These are phyloP conservation scores for Fomitopsis pulvina DNA, from an alignment of 768 basidiomycete species.

Conservation along the genomic window DNA sequence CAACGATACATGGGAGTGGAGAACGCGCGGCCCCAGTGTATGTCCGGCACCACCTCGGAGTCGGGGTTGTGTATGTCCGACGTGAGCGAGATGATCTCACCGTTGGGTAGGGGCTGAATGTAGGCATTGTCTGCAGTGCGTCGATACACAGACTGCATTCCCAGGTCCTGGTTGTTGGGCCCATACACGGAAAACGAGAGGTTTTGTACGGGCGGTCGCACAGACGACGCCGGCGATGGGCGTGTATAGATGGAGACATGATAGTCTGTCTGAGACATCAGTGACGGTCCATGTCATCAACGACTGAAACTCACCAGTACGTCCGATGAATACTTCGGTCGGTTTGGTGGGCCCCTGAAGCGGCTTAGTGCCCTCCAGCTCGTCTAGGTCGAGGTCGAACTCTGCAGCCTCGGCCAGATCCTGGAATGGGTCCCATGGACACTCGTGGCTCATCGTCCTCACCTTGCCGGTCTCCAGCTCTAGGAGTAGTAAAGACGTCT, in stretches of 20 bases:
- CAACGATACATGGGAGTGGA: constrained; percentile 60
- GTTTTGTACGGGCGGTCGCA: constrained; percentile 56
- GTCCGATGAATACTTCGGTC: constrained; percentile 54
- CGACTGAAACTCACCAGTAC: constrained; percentile 43
- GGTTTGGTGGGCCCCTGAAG: constrained; percentile 20
- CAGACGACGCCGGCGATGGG: constrained; percentile 29
- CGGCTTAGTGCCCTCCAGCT: constrained; percentile 46
- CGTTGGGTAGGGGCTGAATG: constrained; percentile 74
- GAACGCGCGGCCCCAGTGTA: constrained; percentile 56
- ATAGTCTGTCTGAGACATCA: constrained; percentile 58
- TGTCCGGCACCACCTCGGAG: constrained; percentile 25
- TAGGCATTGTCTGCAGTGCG: constrained; percentile 76
- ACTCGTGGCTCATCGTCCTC: constrained; percentile 69
- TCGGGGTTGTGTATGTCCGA: constrained; percentile 25
- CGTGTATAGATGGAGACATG: constrained; percentile 78
- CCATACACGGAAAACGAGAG: constrained; percentile 90
- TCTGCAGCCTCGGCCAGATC: constrained; percentile 36
- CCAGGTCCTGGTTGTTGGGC: constrained; percentile 81
- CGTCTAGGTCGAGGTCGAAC: constrained; percentile 43
- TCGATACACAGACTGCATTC: constrained; percentile 65
- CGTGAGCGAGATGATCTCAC: constrained; percentile 73
- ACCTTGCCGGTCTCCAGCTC: constrained; percentile 78
- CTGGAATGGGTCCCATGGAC: constrained; percentile 68
- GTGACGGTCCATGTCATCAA: background rate
- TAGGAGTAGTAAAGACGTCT: constrained; percentile 71